A percentile compares a stretch with the other conserved stretches of the same genome.
Conservation (phyloP, 495 filamentous ascomycete genomes). For the Daldinia grandis region DNA sequence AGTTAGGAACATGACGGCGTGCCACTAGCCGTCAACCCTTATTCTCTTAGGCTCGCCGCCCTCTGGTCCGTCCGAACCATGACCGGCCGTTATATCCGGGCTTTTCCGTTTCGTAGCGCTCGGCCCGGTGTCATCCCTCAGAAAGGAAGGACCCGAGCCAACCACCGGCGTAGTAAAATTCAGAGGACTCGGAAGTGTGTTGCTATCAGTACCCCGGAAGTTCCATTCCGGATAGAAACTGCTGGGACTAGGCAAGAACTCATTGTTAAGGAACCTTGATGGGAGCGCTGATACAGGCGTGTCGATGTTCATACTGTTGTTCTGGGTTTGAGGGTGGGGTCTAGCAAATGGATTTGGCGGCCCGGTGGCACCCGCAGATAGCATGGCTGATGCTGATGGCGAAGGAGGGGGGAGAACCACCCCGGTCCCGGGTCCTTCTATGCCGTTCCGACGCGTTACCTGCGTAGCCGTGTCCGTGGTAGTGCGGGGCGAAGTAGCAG, state of each 20-base stretch:
- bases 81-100: conserved; percentile 52
- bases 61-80: conserved; percentile 45
- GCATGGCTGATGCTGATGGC: conserved; percentile 79
- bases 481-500: conserved; percentile 71
- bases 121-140: conserved; percentile 58
- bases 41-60: conserved; percentile 56
- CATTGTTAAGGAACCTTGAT: conserved; percentile 85
- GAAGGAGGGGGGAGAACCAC: conserved; percentile 93
- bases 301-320: conserved; percentile 79
- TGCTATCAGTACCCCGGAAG: conserved; percentile 70
- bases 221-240: conserved; percentile 95
- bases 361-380: conserved; percentile 90
- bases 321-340: conserved; percentile 71
- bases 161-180: conserved; percentile 90
- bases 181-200: conserved; percentile 87
- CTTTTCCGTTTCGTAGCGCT: conserved; percentile 56
- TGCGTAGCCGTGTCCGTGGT: conserved; percentile 61
- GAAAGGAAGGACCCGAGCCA: conserved; percentile 72
- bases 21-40: conserved; percentile 48
- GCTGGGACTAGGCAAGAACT: conserved; percentile 84
- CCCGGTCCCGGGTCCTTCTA: conserved; percentile 66
- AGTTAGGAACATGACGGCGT: background rate
- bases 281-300: conserved; percentile 98
- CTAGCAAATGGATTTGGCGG: conserved; percentile 96
- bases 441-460: conserved; percentile 48